Conservation (phyloP, 176 grass and related monocot genomes). For the Saccharum officinarum region DNA sequence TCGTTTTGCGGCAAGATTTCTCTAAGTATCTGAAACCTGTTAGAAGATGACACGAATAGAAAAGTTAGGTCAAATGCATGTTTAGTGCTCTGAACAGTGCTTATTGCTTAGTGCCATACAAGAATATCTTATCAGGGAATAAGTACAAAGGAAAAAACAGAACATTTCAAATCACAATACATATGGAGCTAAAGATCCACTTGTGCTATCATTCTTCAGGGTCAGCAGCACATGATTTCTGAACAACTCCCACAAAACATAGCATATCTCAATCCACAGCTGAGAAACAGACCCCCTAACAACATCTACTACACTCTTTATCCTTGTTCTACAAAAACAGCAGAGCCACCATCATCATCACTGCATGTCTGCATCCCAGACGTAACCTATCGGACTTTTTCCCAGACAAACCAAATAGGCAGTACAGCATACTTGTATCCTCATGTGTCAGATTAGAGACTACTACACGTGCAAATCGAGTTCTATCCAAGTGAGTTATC, state of each 20-base stretch:
- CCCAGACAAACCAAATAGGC: not conserved
- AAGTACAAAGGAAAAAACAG: not conserved
- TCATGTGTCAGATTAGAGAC: not conserved
- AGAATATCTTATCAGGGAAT: not conserved
- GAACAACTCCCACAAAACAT: not conserved
- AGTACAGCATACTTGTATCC: not conserved
- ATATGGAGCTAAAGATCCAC: not conserved
- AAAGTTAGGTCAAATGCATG: not conserved
- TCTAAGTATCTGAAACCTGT: slow-evolving; percentile 96
- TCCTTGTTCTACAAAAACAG: not conserved
- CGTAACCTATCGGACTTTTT: not conserved
- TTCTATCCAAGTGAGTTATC: not conserved
- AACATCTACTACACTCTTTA: not conserved
- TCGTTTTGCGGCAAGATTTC: slow-evolving; percentile 91
- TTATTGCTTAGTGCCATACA: not conserved
- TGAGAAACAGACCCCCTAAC: not conserved
- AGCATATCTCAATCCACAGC: not conserved
- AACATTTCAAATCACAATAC: not conserved
- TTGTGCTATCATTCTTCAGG: not conserved
- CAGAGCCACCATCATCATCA: not conserved
- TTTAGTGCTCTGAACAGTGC: not conserved
- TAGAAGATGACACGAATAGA: not conserved
- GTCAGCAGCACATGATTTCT: not conserved
- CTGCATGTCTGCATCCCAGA: not conserved
- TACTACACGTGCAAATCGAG: not conserved